Percentiles rank a stretch among this genome's conserved stretches.
Conservation (phyloP, 305 asterid species). For the Fraxinus latifolia region DNA sequence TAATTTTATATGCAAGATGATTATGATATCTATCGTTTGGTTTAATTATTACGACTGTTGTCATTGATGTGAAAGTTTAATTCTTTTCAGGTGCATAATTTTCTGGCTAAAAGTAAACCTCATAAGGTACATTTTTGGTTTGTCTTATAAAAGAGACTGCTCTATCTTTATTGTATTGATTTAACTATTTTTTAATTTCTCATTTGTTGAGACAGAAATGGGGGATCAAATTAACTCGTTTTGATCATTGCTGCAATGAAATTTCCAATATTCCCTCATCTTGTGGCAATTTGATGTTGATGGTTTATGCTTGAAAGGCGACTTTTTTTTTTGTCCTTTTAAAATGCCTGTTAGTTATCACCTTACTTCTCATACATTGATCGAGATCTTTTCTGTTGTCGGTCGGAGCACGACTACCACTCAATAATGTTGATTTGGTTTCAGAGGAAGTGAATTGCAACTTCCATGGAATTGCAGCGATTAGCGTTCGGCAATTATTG, state of each 20-base stretch:
- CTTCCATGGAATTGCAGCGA: neutral
- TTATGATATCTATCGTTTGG: conserved; percentile 3
- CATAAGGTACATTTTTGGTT: conserved; percentile 64
- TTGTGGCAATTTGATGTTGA: neutral
- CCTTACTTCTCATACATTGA: neutral
- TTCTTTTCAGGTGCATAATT: conserved; percentile 66
- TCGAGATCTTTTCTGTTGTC: neutral
- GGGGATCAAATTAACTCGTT: neutral
- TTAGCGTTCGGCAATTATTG: neutral
- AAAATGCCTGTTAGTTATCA: neutral
- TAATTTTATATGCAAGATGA: neutral
- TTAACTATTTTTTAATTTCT: neutral
- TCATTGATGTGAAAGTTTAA: conserved; percentile 18
- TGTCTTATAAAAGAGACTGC: conserved; percentile 11
- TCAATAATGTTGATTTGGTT: conserved; percentile 2
- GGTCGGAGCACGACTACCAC: neutral
- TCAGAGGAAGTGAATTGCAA: neutral
- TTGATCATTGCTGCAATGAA: neutral
- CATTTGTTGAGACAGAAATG: neutral
- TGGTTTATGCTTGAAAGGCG: neutral
- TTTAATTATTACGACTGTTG: neutral
- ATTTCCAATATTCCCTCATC: neutral
- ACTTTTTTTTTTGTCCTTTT: neutral
- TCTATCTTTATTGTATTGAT: neutral
- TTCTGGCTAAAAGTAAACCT: conserved; percentile 74